Evolutionary conservation across 345 rosid genomes (phyloP).

Genomic region (Eucalyptus tenuipes): DNA sequence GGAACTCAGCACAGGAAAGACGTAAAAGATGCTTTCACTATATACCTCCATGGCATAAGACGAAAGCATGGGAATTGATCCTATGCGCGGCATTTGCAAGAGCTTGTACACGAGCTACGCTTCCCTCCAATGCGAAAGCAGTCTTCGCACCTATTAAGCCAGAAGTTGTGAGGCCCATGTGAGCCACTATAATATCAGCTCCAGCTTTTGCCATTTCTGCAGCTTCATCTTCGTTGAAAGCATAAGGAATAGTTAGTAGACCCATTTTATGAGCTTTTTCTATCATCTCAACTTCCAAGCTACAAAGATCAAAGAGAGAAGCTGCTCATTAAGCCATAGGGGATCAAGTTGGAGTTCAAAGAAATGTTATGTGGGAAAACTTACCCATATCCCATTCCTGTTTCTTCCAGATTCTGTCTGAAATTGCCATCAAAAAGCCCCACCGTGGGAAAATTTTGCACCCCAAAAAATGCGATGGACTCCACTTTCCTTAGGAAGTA

Average conservation of each 20-base stretch:
- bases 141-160: slow-evolving; percentile 88
- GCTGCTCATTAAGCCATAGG: not conserved
- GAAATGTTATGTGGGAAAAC: too few species aligned
- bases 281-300: slow-evolving; percentile 87
- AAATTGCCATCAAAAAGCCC: too few species aligned
- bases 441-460: too few species aligned
- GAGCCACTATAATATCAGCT: slow-evolving; percentile 89
- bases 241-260: slow-evolving; percentile 82
- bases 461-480: too few species aligned
- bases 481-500: too few species aligned
- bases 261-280: slow-evolving; percentile 76
- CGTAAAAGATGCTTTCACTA: not conserved
- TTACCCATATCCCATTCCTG: too few species aligned
- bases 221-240: slow-evolving; percentile 64
- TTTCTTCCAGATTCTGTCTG: too few species aligned
- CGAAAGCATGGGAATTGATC: slow-evolving; percentile 45
- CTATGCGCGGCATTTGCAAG: slow-evolving; percentile 71
- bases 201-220: slow-evolving; percentile 91
- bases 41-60: slow-evolving; percentile 90
- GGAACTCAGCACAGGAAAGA: not conserved
- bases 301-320: not conserved
- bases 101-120: slow-evolving; percentile 63
- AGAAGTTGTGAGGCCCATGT: slow-evolving; percentile 86
- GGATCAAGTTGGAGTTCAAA: too few species aligned
- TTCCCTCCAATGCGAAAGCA: slow-evolving; percentile 63